These are phyloP conservation scores for Chrysoporthe austroafricana DNA, from an alignment of 2,329 filamentous ascomycete species.

Conservation along the genomic window DNA sequence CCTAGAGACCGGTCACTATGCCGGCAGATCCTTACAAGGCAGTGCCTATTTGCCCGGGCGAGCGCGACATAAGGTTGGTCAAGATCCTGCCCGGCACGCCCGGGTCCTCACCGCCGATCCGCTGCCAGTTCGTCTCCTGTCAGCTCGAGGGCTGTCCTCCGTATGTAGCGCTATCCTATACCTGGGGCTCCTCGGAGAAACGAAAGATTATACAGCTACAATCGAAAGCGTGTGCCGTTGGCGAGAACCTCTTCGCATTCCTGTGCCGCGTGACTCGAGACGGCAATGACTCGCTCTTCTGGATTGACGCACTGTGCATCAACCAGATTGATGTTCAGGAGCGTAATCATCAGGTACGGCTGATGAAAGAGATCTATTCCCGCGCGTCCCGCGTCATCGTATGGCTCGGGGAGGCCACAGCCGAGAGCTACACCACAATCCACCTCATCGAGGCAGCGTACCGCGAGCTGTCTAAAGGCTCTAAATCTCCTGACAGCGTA, in stretches of 20 bases:
- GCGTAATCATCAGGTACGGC: slow-evolving; percentile 22
- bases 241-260: slow-evolving; percentile 7
- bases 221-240: background rate
- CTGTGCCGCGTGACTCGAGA: slow-evolving; percentile 9
- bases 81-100: background rate
- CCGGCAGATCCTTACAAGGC: slow-evolving; percentile 2
- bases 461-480: slow-evolving; percentile 3
- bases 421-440: background rate
- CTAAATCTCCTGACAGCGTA: background rate
- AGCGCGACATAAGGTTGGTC: background rate
- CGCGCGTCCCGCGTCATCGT: slow-evolving; percentile 10
- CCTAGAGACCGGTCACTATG: background rate
- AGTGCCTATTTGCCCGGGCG: background rate
- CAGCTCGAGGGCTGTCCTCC: slow-evolving; percentile 13
- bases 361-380: slow-evolving; percentile 21
- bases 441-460: slow-evolving; percentile 5
- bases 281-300: slow-evolving; percentile 15
- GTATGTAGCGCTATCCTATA: slow-evolving; percentile 22
- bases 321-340: slow-evolving; percentile 15
- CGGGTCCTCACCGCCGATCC: background rate
- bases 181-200: slow-evolving; percentile 12
- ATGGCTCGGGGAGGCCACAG: slow-evolving; percentile 17
- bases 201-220: slow-evolving; percentile 6
- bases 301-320: slow-evolving; percentile 27
- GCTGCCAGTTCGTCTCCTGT: slow-evolving; percentile 1